Evolutionary conservation across 139 green algal species (phyloP), one percentile per base, ranked within the genome.

Genomic region (Yamagishiella unicocca): DNA sequence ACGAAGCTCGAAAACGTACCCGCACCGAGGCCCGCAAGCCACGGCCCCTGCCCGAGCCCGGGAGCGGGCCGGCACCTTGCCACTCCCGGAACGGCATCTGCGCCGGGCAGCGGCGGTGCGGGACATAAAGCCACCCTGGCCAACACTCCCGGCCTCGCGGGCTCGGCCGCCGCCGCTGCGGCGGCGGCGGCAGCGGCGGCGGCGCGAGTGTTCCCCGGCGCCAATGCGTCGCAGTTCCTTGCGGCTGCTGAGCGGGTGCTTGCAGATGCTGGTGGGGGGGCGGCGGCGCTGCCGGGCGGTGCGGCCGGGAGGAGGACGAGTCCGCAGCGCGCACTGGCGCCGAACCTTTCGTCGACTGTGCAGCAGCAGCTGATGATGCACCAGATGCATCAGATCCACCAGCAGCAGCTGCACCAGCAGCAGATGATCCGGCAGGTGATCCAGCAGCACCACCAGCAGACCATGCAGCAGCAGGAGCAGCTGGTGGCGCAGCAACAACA

Each of bases 401-500:
- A 81, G 29, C 45, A 50, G 75, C 75, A 83, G 33, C 75, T 35
- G 33, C 35, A 37, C 3, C 67, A 50, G 12, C 67, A 53, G 7
- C 12, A 71, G 38, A 71, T 71, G 2, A n/a, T 71, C 29, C 62
- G 62, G 22, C 62, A 71, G 62, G 62, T 29, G 8, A n/a, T 35
- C 5, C 74, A 35, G 45, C 73, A 40, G 70, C 73, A 46, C 10
- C 46, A 84, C 37, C 77, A 84, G 38, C 77, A 84, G 55, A n/a
- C n/a, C n/a, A 14, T 24, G 58, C 55, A 62, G 61, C 38, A 75
- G 77, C 54, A 67, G 45, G 17, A 45, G 19, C 46, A 84, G 24
- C 77, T 74, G 54, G 1, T 27, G 0, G 1, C 4, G 62, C 31
- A 62, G 61, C 25, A 37, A 55, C 54, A 46, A 50, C 31, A 82